Evolutionary conservation across 176 grass and related monocot genomes (phyloP), one percentile per base, ranked within the genome.

Genomic region (Ensete glaucum): DNA sequence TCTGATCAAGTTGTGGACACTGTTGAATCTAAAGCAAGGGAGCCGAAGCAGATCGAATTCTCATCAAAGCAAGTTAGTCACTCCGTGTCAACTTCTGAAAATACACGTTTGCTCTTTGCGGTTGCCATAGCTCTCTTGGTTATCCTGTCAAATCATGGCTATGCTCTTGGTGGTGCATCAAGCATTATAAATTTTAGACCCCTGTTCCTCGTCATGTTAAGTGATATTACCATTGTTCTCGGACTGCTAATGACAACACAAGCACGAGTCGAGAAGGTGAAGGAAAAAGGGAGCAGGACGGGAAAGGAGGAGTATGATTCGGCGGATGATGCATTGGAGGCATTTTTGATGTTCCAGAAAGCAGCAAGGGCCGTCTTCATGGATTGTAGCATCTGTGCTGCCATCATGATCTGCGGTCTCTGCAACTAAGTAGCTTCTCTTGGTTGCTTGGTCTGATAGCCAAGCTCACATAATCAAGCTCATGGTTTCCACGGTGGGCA

Each of bases 381-480:
- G 51, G 94, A 98, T 80, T 84, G 73, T 52, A 90, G 87, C 43
- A 82, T 97, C 75, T 93, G 84, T 21, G 80, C 88, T 29, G 82
- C 91, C 57, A 89, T 91, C 48, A 81, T 98, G 76, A 81, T 98
- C 14, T 93, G 83, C 79, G 85, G 64, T 26, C 64, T 67, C 8
- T 34, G 64, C 26, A 8, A 43, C 64, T 67, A 29, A 13, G 14
- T 0, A 6, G 5, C 34, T 43, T 43, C 34, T 43, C 34, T 43
- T 43, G 34, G 12, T 67, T 29, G 13, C 15, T 11, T 23, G 10
- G 63, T 22, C 15, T 17, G 64, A 5, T 43, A 16, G 64, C 5
- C 15, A 29, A 8, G 11, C 25, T 24, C 27, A 34, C 64, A 2
- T 67, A 43, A 67, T 11, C 3, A 16, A 67, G 64, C 64, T 29